Base-by-base conservation (phyloP, 345 rosid species). In the Eucalyptus sp. region DNA sequence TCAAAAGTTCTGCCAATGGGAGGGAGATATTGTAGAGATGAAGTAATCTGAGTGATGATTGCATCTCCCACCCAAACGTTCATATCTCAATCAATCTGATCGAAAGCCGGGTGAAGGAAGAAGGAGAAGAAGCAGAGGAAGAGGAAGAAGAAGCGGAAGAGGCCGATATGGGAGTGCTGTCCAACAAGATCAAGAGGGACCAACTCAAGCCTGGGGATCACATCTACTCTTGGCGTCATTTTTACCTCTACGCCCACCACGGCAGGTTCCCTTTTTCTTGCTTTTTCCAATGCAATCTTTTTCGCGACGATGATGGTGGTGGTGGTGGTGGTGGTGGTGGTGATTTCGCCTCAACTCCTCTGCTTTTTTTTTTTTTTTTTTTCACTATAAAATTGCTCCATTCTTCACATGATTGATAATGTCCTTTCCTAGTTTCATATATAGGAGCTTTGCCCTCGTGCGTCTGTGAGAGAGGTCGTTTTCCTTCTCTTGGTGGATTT, bases 141-240 rank as follows among this genome's bases (percentile, higher is more conserved):
- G 50, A 50, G 51, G 51, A 50, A 50, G 52, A 15, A 2, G 52
- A 50, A 50, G 52, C 52, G 20, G 52, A 50, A 50, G 20, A 50
- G 51, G 52, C 20, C 16, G 52, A 50, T 0, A 50, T 50, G 52
- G 52, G 52, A 50, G 0, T 50, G 52, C 52, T 96, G 22, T 95
- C 97, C 4, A 93, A 96, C 91, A 90, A 88, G 89, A 93, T 96
- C 91, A 29, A 86, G 9, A 93, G 92, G 86, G 95, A 95, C 37
- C 90, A 91, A 48, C 89, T 96, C 6, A 93, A 94, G 87, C 62
- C 95, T 11, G 98, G 97, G 22, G 98, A 96, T 93, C 99, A 97
- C 90, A 95, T 97, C 88, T 97, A 96, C 88, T 94, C 99, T 7
- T 96, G 98, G 97, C 93, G 97, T 62, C 89, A 48, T 41, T 96